Evolutionary conservation across 106 monocot genomes (phyloP).

Genomic region (Triglochin maritima): DNA sequence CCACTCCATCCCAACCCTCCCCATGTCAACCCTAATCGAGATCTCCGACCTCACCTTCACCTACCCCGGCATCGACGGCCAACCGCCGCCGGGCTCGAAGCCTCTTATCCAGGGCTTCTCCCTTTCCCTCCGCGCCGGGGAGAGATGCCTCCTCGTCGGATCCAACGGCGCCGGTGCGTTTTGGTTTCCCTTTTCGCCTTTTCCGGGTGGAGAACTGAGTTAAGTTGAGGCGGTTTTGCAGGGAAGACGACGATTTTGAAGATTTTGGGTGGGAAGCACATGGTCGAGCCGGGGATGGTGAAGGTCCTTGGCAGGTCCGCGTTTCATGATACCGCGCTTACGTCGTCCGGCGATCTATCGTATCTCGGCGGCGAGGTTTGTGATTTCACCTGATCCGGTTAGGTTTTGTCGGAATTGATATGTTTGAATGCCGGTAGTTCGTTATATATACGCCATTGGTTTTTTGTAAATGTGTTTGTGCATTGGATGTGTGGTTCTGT

Average conservation of each 20-base stretch:
- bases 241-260: slow-evolving; percentile 53
- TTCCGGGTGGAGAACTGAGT: background rate
- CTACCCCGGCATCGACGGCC: slow-evolving; percentile 90
- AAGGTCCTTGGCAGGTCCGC: slow-evolving; percentile 66
- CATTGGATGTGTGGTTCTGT: too few species aligned
- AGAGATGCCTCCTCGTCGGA: slow-evolving; percentile 90
- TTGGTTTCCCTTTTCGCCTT: background rate
- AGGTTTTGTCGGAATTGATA: too few species aligned
- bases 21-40: slow-evolving; percentile 6
- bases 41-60: slow-evolving; percentile 69
- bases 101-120: slow-evolving; percentile 79
- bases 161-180: slow-evolving; percentile 85
- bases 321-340: slow-evolving; percentile 87
- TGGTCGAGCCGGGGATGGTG: slow-evolving; percentile 87
- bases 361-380: slow-evolving; percentile 84
- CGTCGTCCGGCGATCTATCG: slow-evolving; percentile 74
- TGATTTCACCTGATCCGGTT: background rate
- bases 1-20: too few species aligned
- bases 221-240: slow-evolving; percentile 1
- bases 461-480: background rate
- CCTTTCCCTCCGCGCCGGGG: slow-evolving; percentile 52
- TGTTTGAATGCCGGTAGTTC: background rate
- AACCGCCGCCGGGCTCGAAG: slow-evolving; percentile 74
- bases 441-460: too few species aligned
- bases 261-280: slow-evolving; percentile 89